Evolutionary conservation across 2,329 filamentous ascomycete genomes (phyloP), one percentile per base, ranked within the genome.

Genomic region (Aspergillus pseudoglaucus): DNA sequence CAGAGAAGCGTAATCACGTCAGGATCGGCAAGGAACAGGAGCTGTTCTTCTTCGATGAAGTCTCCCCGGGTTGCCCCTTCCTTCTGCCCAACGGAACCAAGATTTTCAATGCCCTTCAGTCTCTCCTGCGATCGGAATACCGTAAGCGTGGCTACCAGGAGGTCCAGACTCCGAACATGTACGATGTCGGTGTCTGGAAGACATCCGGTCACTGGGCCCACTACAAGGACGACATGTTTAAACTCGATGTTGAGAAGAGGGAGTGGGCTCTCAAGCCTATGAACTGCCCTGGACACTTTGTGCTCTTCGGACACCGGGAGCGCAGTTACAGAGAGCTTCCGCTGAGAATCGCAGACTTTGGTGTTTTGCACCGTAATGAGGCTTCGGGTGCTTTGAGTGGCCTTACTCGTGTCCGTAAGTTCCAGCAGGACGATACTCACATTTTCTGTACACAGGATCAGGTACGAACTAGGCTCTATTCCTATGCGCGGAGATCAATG

Each of bases 121-220:
- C 81, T 15, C 88, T 93, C 64, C 78, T 98, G 54, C 83, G 87
- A 54, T 79, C 85, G 42, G 85, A 97, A 68, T 98, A 97, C 75
- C 90, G 88, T 78, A 88, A 87, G 66, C 87, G 93, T 54, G 90
- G 87, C 42, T 98, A 97, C 68, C 84, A 91, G 61, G 93, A 98
- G 70, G 93, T 98, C 53, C 88, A 90, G 66, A 89, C 90, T 3
- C 93, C 93, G 44, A 97, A 93, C 73, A 94, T 98, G 85, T 98
- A 86, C 76, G 95, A 96, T 64, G 83, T 89, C 10, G 81, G 88
- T 6, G 75, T 97, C 12, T 97, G 93, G 93, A 93, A 95, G 75
- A 87, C 83, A 18, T 95, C 90, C 7, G 93, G 93, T 44, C 93
- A 97, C 69, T 96, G 91, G 90, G 82, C 86, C 51, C 84, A 90